Base-by-base conservation (phyloP, 495 filamentous ascomycete genomes). In the Penicillium ochrochloron region DNA sequence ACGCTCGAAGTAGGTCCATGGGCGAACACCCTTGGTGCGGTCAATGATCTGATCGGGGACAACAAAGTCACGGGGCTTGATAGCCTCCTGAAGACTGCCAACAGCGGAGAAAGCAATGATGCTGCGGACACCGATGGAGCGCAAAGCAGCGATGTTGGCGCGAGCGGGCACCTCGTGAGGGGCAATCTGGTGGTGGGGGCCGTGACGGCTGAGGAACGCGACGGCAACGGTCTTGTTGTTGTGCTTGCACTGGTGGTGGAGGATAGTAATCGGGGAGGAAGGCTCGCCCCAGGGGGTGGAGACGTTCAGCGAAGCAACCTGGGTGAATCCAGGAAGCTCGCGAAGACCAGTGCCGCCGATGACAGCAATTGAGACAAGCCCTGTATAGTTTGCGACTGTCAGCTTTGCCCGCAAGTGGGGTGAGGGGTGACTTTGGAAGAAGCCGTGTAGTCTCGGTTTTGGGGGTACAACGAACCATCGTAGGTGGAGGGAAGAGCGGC, bases 11-110 rank as follows among this genome's bases (percentile, higher is more conserved):
- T 94, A 99, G 7, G 95, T 98, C 75, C 92, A 97, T 5, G 95
- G 92, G 5, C 92, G 85, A 59, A 93, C 82, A 29, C 95, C 95
- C 84, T 97, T 97, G 67, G 95, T 99, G 65, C 95, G 92, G 78
- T 99, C 95, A 77, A 98, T 96, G 75, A 98, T 86, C 82, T 97
- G 95, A 76, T 96, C 92, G 17, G 93, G 94, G 15, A 99, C 84
- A 39, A 97, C 90, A 75, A 99, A 99, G 80, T 99, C 96, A 71
- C 94, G 89, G 53, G 95, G 95, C 78, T 88, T 89, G 75, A 99
- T 94, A 68, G 91, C 86, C 78, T 97, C 94, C 70, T 88, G 90
- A 71, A 99, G 82, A 73, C 90, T 94, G 65, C 95, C 95, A 72
- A 99, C 95, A 59, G 96, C 95, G 65, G 89, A 92, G 85, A 98